A percentile compares a stretch with the other conserved stretches of the same genome.
phyloP scores from a whole-genome alignment of 2,329 filamentous ascomycete genomes.

The Pseudogymnoascus sp. region DNA sequence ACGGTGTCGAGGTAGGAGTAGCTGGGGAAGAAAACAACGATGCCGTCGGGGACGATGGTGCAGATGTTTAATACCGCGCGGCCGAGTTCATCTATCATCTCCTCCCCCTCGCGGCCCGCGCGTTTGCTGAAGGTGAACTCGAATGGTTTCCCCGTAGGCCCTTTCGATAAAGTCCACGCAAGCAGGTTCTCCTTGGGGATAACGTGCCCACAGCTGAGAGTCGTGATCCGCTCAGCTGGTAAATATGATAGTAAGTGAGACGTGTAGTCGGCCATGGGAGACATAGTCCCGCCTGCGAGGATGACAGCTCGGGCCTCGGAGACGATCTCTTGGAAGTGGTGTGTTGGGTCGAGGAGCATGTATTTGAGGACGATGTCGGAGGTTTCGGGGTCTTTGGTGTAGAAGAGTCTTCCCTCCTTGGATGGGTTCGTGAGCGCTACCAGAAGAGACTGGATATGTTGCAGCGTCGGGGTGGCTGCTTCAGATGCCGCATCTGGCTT shows the following conservation, averaged over 20 bases:
- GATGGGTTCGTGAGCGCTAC: conserved; percentile 81
- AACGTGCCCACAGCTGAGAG: conserved; percentile 89
- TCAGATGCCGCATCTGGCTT: conserved; percentile 15
- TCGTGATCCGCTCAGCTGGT: conserved; percentile 56
- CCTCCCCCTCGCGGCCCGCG: conserved; percentile 43
- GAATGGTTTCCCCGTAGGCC: conserved; percentile 50
- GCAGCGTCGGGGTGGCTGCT: conserved; percentile 31
- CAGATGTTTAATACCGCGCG: conserved; percentile 66
- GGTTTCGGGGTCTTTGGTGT: conserved; percentile 37
- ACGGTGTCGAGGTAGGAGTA: conserved; percentile 84
- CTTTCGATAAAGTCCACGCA: conserved; percentile 61
- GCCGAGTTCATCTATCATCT: conserved; percentile 70
- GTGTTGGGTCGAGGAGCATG: conserved; percentile 81
- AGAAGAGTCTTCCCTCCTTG: conserved; percentile 61
- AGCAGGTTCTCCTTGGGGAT: conserved; percentile 77
- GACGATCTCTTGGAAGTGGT: conserved; percentile 84
- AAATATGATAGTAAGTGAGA: conserved; percentile 80
- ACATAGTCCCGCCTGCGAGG: conserved; percentile 94
- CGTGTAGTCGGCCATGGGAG: conserved; percentile 86
- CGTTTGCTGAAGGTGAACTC: conserved; percentile 86
- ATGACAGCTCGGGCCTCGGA: conserved; percentile 80
- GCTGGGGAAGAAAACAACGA: conserved; percentile 93
- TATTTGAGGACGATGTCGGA: conserved; percentile 66
- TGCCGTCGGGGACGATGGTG: conserved; percentile 72
- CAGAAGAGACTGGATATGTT: conserved; percentile 62